Evolutionary conservation across 257 asterid species (phyloP).

Genomic region (Penstemon davidsonii): DNA sequence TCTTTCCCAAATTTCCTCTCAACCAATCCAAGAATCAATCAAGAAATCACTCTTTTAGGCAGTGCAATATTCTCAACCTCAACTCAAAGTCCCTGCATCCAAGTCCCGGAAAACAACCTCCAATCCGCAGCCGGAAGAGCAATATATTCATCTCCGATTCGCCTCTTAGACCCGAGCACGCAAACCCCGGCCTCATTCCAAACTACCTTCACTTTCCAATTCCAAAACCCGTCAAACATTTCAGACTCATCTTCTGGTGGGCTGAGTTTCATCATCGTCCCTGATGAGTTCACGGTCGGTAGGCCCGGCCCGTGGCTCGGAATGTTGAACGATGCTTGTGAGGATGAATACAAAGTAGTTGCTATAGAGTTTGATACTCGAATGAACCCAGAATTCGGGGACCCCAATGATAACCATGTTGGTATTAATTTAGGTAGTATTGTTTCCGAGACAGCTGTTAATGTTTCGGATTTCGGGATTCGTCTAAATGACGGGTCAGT

Average conservation of each 20-base stretch:
- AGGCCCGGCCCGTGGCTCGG: conserved; percentile 86
- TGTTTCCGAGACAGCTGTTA: conserved; percentile 45
- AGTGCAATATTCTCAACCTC: conserved; percentile 52
- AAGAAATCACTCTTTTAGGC: conserved; percentile 60
- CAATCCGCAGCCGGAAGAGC: conserved; percentile 72
- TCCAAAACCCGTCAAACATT: conserved; percentile 27
- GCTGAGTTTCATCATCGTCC: conserved; percentile 63
- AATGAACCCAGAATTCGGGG: conserved; percentile 64
- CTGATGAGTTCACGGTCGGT: conserved; percentile 75
- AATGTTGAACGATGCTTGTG: conserved; percentile 70
- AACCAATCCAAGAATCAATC: conserved; percentile 28
- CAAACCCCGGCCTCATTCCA: conserved; percentile 58
- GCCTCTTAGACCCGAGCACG: conserved; percentile 56
- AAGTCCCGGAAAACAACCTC: conserved; percentile 50
- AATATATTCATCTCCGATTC: conserved; percentile 55
- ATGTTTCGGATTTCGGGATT: conserved; percentile 56
- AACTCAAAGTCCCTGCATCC: conserved; percentile 41
- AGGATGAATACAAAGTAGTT: conserved; percentile 53
- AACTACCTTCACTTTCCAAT: conserved; percentile 73
- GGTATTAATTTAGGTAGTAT: conserved; percentile 79
- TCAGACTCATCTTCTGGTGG: conserved; percentile 45
- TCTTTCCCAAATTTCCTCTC: conserved; percentile 51
- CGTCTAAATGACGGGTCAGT: conserved; percentile 53
- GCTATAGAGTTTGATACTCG: conserved; percentile 64
- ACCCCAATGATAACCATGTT: conserved; percentile 68